These are phyloP conservation scores for Trifolium dubium DNA, from an alignment of 306 rosid genomes.

Conservation along the genomic window DNA sequence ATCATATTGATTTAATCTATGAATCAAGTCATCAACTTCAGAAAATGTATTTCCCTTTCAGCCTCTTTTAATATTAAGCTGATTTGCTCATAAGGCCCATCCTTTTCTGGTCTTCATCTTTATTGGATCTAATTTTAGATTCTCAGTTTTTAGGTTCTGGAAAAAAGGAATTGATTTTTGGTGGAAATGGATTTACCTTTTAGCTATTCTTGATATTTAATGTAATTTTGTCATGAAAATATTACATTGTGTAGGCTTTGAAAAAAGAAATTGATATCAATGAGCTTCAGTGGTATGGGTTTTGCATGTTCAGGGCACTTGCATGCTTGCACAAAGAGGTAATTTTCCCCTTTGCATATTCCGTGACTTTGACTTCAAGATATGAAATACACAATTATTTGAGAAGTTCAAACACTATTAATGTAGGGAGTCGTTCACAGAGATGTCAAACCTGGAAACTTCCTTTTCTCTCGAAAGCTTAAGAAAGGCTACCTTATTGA, in stretches of 20 bases:
- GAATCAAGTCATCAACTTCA: background rate
- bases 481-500: conserved; percentile 86
- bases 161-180: conserved; percentile 54
- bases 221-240: conserved; percentile 5
- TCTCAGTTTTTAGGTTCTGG: conserved; percentile 51
- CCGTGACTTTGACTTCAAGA: conserved; percentile 18
- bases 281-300: conserved; percentile 84
- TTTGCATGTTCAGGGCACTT: conserved; percentile 85
- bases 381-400: background rate
- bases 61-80: conserved; percentile 13
- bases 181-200: conserved; percentile 21
- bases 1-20: conserved; percentile 12
- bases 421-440: conserved; percentile 80
- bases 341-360: conserved; percentile 21
- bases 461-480: conserved; percentile 77
- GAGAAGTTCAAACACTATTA: conserved; percentile 30
- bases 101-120: conserved; percentile 1
- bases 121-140: conserved; percentile 17
- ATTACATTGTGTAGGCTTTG: conserved; percentile 58
- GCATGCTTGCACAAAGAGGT: conserved; percentile 88
- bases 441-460: conserved; percentile 95
- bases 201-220: background rate
- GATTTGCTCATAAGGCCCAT: conserved; percentile 15
- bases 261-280: conserved; percentile 71
- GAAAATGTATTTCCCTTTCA: conserved; percentile 15